Base-by-base conservation (phyloP, 768 basidiomycete genomes). In the Suillus subaureus region DNA sequence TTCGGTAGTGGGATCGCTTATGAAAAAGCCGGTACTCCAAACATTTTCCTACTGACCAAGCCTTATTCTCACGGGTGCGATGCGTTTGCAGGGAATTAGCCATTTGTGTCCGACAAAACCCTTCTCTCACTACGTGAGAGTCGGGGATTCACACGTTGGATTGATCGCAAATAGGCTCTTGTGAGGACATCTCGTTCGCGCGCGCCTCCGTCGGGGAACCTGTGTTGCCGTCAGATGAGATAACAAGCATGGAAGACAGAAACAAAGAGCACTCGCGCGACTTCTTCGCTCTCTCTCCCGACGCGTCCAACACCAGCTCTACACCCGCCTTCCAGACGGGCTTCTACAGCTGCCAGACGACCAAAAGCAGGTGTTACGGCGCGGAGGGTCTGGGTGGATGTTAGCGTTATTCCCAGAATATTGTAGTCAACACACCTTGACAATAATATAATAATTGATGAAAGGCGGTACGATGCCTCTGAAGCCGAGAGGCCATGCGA, bases 291-390 rank as follows among this genome's bases (percentile, higher is more conserved):
- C 71, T 98, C 96, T 66, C 95, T 80, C 0, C 92, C 94, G 8
- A 98, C 86, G 37, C 97, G 78, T 0, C 90, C 89, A 71, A 98
- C 89, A 0, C 94, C 96, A 0, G 89, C 86, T 26, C 97, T 82
- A 72, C 96, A 98, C 70, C 97, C 97, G 15, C 97, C 97, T 71
- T 99, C 86, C 39, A 98, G 78, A 37, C 89, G 85, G 0, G 95
- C 94, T 73, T 97, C 95, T 4, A 91, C 85, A 0, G 93, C 92
- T 0, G 96, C 94, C 15, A 98, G 82, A 40, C 89, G 85, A 0
- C 96, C 97, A 77, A 99, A 99, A 0, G 96, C 92, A 0, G 96
- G 97, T 0, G 97, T 96, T 6, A 93, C 95, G 4, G 90, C 89
- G 33, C 88, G 84, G 4, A 98, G 78, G 47, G 97, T 90, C 68